Conservation (phyloP, 352 stramenopile species). For the Plasmopara halstedii region DNA sequence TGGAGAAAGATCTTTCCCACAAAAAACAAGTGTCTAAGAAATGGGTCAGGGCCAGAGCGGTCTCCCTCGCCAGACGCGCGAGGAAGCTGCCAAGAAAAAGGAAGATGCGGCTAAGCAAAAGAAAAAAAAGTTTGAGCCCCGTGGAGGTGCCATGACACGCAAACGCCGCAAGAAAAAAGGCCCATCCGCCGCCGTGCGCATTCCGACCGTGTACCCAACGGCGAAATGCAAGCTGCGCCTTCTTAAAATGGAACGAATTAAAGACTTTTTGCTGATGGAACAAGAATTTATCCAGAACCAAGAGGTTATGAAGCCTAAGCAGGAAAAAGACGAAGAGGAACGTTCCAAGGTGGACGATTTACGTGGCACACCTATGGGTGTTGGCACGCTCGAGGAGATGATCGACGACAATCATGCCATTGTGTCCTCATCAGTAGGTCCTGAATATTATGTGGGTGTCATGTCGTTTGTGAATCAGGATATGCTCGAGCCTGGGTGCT, state of each 20-base stretch:
- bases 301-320: slow-evolving; percentile 99
- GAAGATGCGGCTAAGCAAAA: slow-evolving; percentile 87
- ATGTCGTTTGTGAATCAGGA: slow-evolving; percentile 99
- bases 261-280: slow-evolving; percentile 99
- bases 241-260: slow-evolving; percentile 99
- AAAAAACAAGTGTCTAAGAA: slow-evolving; percentile 1
- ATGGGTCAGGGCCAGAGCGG: slow-evolving; percentile 87
- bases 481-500: slow-evolving; percentile 97
- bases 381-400: slow-evolving; percentile 99
- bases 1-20: background rate
- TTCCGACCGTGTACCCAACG: slow-evolving; percentile 92
- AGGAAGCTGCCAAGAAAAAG: slow-evolving; percentile 86
- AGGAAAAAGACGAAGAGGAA: slow-evolving; percentile 99
- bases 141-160: slow-evolving; percentile 77
- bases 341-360: slow-evolving; percentile 99
- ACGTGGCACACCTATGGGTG: slow-evolving; percentile 95
- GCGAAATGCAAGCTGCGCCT: slow-evolving; percentile 99
- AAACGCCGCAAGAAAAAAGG: slow-evolving; percentile 92
- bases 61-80: slow-evolving; percentile 66
- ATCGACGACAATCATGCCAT: slow-evolving; percentile 99
- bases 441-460: slow-evolving; percentile 99
- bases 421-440: slow-evolving; percentile 95
- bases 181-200: slow-evolving; percentile 78
- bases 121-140: slow-evolving; percentile 92
- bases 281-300: slow-evolving; percentile 99